Conservation (phyloP, 768 basidiomycete species). For the Mycena belliarum region DNA sequence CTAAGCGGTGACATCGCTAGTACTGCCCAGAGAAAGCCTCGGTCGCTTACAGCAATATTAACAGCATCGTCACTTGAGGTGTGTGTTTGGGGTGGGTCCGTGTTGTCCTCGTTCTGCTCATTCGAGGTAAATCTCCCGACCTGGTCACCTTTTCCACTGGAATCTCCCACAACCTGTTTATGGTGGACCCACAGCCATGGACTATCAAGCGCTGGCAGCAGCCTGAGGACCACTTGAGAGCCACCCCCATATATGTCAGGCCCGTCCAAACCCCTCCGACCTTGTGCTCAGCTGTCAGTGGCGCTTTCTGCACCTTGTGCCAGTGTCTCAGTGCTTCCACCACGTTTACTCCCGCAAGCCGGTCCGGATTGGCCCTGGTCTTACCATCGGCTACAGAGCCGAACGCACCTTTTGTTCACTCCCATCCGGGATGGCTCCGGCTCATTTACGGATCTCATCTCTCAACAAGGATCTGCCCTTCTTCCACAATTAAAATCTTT, state of each 20-base stretch:
- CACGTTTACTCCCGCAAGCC: conserved; percentile 10
- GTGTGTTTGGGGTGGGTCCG: not conserved
- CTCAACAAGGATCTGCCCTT: not conserved
- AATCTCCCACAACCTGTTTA: not conserved
- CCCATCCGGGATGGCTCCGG: not conserved
- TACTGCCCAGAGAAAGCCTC: no score
- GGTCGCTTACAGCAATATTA: no score
- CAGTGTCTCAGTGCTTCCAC: conserved; percentile 7
- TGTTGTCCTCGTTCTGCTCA: conserved; percentile 10
- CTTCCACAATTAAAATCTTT: not conserved
- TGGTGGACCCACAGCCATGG: conserved; percentile 9
- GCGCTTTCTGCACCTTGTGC: not conserved
- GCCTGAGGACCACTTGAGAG: no score
- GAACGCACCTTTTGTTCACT: not conserved
- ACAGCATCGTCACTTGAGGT: no score
- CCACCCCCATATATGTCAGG: no score
- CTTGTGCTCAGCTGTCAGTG: conserved; percentile 15
- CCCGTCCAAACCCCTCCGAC: not conserved
- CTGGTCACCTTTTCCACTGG: not conserved
- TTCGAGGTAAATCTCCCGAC: not conserved
- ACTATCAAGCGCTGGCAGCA: no score
- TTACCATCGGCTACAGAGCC: no score
- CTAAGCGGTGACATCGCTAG: conserved; percentile 1
- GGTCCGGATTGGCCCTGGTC: conserved; percentile 2
- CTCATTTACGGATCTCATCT: not conserved